Conservation (phyloP, 2,329 filamentous ascomycete genomes). For the Botrytis galanthina region DNA sequence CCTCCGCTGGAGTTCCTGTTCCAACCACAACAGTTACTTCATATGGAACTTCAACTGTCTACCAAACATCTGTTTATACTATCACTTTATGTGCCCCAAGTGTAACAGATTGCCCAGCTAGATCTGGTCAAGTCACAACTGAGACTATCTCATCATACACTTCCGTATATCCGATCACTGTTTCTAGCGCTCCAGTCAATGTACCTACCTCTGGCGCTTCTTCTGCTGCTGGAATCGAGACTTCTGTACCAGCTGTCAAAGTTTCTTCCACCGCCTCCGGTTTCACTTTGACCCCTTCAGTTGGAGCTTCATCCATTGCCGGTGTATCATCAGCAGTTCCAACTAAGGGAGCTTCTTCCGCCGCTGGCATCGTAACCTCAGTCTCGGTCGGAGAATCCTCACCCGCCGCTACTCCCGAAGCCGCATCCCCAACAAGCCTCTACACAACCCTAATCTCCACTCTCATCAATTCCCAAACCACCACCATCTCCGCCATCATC, state of each 20-base stretch:
- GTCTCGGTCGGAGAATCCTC: not conserved
- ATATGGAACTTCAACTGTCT: constrained; percentile 47
- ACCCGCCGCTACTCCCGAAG: not conserved
- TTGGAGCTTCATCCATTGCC: not conserved
- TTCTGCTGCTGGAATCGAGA: not conserved
- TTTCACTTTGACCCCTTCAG: no score
- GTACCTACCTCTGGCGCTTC: not conserved
- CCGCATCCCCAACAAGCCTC: not conserved
- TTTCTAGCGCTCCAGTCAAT: constrained; percentile 5
- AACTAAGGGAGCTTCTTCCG: not conserved
- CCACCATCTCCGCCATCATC: not conserved
- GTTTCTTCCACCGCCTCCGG: not conserved
- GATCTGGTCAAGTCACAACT: constrained; percentile 41
- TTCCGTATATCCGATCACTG: constrained; percentile 37
- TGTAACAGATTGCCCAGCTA: constrained; percentile 52
- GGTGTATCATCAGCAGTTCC: not conserved
- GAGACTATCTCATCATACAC: constrained; percentile 46
- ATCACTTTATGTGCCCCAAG: constrained; percentile 50
- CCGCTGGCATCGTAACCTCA: no score
- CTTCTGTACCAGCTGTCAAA: not conserved
- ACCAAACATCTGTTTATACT: constrained; percentile 50
- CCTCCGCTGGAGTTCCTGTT: not conserved
- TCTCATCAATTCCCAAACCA: not conserved
- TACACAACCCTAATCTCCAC: constrained; percentile 6
- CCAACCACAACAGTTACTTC: constrained; percentile 13